Evolutionary conservation across 2,329 filamentous ascomycete species (phyloP).

Genomic region (Epichloe sylvatica): DNA sequence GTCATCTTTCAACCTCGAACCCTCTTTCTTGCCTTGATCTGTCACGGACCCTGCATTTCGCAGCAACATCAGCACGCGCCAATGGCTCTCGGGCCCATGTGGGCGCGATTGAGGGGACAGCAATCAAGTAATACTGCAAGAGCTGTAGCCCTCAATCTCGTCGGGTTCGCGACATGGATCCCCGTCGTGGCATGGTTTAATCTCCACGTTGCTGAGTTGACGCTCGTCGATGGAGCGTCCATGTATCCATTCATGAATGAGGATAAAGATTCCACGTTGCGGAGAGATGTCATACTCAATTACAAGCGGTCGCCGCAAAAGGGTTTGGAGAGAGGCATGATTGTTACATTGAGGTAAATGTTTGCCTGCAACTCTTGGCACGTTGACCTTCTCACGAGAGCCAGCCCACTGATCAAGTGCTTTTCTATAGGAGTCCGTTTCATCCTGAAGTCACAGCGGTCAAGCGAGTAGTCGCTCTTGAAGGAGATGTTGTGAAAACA

Average conservation of each 20-base stretch:
- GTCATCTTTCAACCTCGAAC: no score
- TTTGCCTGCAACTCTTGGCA: background rate
- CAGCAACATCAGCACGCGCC: background rate
- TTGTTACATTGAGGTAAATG: constrained; percentile 53
- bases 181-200: constrained; percentile 50
- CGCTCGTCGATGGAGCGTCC: constrained; percentile 45
- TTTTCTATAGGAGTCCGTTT: constrained; percentile 47
- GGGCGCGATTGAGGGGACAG: constrained; percentile 19
- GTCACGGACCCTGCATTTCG: background rate
- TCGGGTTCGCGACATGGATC: constrained; percentile 45
- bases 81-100: constrained; percentile 12
- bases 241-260: constrained; percentile 71
- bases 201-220: constrained; percentile 43
- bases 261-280: constrained; percentile 42
- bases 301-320: constrained; percentile 45
- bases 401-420: background rate
- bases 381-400: background rate
- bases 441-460: constrained; percentile 57
- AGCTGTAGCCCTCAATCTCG: constrained; percentile 30
- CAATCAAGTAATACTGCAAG: constrained; percentile 11
- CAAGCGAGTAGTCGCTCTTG: constrained; percentile 71
- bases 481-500: constrained; percentile 63
- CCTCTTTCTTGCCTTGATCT: no score
- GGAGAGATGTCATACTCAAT: constrained; percentile 42
- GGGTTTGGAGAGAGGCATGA: constrained; percentile 54